Conservation (phyloP, 106 monocot species). For the Cymbidium sinense region DNA sequence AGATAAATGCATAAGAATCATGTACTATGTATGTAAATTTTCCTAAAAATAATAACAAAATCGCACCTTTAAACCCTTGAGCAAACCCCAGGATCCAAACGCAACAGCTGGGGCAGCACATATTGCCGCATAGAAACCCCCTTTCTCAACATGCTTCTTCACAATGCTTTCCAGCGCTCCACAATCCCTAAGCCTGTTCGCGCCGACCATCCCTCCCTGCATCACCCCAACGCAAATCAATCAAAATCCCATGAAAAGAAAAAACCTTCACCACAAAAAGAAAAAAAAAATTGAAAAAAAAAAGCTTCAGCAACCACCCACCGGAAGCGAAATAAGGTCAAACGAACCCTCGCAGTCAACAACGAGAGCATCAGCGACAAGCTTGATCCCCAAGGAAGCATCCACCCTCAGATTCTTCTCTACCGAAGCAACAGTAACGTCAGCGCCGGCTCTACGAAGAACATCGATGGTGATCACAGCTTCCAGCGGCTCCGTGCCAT, state of each 20-base stretch:
- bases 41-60: too few species aligned
- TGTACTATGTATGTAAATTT: too few species aligned
- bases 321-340: constrained; percentile 45
- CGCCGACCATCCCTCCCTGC: constrained; percentile 79
- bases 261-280: not conserved
- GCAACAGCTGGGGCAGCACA: constrained; percentile 78
- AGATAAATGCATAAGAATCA: too few species aligned
- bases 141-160: constrained; percentile 55
- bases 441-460: constrained; percentile 75
- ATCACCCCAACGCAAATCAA: not conserved
- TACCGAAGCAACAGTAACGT: constrained; percentile 79
- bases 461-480: constrained; percentile 81
- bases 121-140: constrained; percentile 68
- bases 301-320: not conserved
- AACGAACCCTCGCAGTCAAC: constrained; percentile 37
- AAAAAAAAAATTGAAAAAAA: not conserved
- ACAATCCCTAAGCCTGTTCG: constrained; percentile 58
- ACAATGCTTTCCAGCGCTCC: constrained; percentile 44
- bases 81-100: constrained; percentile 84
- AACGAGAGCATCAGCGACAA: constrained; percentile 75
- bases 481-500: constrained; percentile 93
- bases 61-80: constrained; percentile 59
- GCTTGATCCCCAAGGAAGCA: constrained; percentile 60
- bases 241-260: not conserved
- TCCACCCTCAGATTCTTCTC: constrained; percentile 35